Percentiles rank a stretch among this genome's conserved stretches.
These are phyloP conservation scores for Naematelia aurantialba DNA, from an alignment of 768 basidiomycete genomes.

Conservation along the genomic window DNA sequence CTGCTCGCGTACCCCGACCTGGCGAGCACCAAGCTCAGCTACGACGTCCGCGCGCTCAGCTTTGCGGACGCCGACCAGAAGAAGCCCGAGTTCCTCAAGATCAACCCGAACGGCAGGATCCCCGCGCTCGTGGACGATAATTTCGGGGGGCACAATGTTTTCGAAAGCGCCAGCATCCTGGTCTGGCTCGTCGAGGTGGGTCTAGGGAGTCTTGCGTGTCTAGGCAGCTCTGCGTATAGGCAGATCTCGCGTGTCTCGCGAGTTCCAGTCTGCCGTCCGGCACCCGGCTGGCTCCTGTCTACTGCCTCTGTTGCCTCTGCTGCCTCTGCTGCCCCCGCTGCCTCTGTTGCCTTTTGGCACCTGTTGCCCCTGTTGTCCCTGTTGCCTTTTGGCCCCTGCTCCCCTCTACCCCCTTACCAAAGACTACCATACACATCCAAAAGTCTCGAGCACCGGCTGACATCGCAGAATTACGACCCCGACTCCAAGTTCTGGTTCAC, in stretches of 20 bases:
- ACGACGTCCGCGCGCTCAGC: conserved; percentile 53
- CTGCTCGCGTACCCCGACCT: conserved; percentile 55
- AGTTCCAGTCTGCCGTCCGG: too few species aligned
- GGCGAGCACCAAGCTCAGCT: conserved; percentile 34
- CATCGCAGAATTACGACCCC: conserved; percentile 60
- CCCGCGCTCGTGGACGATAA: conserved; percentile 51
- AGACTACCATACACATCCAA: not conserved
- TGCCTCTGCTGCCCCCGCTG: too few species aligned
- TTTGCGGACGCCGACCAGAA: conserved; percentile 71
- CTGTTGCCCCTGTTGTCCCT: too few species aligned
- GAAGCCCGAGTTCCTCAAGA: conserved; percentile 70
- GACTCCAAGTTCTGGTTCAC: conserved; percentile 67
- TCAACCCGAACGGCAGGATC: conserved; percentile 53
- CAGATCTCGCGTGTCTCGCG: too few species aligned
- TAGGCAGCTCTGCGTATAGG: too few species aligned
- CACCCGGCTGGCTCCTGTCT: too few species aligned
- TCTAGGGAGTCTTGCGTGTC: too few species aligned
- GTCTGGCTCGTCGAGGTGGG: conserved; percentile 64
- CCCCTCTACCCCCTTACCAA: too few species aligned
- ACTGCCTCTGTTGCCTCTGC: too few species aligned
- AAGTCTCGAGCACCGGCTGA: not conserved
- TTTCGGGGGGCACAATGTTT: conserved; percentile 43
- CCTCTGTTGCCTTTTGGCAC: too few species aligned
- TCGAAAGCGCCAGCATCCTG: conserved; percentile 66
- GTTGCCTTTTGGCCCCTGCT: not conserved